Evolutionary conservation across 495 filamentous ascomycete species (phyloP).

Genomic region (Venustampulla echinocandica): DNA sequence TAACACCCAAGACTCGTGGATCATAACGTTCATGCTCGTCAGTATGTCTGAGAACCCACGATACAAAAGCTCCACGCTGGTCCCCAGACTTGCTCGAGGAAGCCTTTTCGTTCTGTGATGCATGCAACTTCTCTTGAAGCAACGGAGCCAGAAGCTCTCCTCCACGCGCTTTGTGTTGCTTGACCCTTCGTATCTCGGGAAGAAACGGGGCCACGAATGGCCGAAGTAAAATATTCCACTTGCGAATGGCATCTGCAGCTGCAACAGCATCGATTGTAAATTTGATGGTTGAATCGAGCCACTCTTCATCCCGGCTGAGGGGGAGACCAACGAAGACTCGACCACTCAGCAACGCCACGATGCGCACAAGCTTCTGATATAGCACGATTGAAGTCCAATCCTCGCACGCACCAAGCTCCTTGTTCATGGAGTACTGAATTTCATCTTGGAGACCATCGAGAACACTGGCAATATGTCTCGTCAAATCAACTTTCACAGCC

Average conservation of each 20-base stretch:
- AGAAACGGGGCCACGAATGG: conserved; percentile 26
- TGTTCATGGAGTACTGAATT: conserved; percentile 14
- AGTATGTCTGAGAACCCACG: conserved; percentile 11
- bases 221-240: conserved; percentile 23
- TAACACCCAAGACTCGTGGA: not conserved
- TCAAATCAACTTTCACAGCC: conserved; percentile 9
- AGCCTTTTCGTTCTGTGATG: not conserved
- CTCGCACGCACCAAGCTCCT: conserved; percentile 17
- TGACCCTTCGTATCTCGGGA: conserved; percentile 18
- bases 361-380: conserved; percentile 32
- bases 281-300: conserved; percentile 46
- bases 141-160: conserved; percentile 10
- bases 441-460: conserved; percentile 19
- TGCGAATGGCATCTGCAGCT: conserved; percentile 24
- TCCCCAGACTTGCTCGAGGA: not conserved
- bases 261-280: conserved; percentile 45
- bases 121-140: not conserved
- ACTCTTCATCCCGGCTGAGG: conserved; percentile 45
- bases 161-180: conserved; percentile 2
- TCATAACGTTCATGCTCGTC: not conserved
- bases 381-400: conserved; percentile 33
- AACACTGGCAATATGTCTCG: conserved; percentile 7
- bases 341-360: conserved; percentile 50
- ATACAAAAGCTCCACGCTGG: conserved; percentile 5
- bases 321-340: conserved; percentile 48